phyloP scores from a whole-genome alignment of 331 rosid species.

The Dryas integrifolia region DNA sequence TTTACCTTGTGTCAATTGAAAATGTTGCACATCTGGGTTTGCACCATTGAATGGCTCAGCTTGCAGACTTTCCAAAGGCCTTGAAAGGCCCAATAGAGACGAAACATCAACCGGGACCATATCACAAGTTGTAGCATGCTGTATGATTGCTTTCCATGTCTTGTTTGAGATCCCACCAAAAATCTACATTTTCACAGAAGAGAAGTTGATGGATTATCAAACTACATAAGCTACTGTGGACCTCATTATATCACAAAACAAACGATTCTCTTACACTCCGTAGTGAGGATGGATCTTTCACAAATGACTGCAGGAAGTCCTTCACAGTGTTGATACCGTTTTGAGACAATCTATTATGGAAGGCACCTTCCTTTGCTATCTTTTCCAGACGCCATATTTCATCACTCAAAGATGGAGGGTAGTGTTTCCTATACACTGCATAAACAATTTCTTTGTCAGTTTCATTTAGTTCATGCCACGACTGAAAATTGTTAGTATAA shows the following conservation, averaged over 20 bases:
- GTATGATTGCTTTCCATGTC: constrained; percentile 41
- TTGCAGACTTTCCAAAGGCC: constrained; percentile 25
- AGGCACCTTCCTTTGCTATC: constrained; percentile 51
- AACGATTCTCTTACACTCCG: constrained; percentile 40
- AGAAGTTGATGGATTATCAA: constrained; percentile 9
- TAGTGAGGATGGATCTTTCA: constrained; percentile 34
- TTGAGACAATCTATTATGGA: constrained; percentile 29
- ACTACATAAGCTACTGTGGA: neutral
- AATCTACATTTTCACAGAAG: constrained; percentile 38
- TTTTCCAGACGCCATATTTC: constrained; percentile 66
- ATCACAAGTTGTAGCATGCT: constrained; percentile 48
- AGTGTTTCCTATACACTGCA: constrained; percentile 62
- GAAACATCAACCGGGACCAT: constrained; percentile 29
- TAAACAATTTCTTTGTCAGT: constrained; percentile 13
- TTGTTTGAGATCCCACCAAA: constrained; percentile 33
- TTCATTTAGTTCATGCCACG: neutral
- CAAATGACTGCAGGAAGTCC: constrained; percentile 46
- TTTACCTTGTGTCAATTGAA: constrained; percentile 30
- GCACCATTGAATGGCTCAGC: constrained; percentile 22
- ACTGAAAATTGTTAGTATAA: neutral
- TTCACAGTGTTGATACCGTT: constrained; percentile 37
- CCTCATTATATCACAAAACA: neutral
- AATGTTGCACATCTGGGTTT: constrained; percentile 32
- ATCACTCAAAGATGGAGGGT: constrained; percentile 58
- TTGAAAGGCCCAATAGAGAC: constrained; percentile 14